phyloP scores from a whole-genome alignment of 148 eudicot genomes.

The Cornus suecica region DNA sequence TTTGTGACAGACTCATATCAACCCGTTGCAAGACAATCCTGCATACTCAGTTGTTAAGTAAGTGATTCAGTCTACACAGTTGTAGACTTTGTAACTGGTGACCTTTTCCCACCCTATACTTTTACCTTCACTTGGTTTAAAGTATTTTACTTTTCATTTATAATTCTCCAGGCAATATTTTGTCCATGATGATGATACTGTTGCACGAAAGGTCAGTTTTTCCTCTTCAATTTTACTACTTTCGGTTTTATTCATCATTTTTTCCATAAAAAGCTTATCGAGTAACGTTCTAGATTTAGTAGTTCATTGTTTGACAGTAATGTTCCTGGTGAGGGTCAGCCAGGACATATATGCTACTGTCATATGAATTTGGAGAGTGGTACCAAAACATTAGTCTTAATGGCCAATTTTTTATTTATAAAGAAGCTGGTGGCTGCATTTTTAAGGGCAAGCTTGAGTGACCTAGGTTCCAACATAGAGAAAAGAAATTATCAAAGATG shows the following conservation, averaged over 20 bases:
- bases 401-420: neutral
- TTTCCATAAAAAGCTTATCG: neutral
- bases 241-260: neutral
- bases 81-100: neutral
- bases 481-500: neutral
- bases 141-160: neutral
- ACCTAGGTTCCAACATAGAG: neutral
- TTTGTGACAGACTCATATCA: slow-evolving; percentile 54
- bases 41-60: slow-evolving; percentile 74
- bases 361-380: neutral
- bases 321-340: slow-evolving; percentile 11
- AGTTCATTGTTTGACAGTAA: slow-evolving; percentile 2
- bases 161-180: slow-evolving; percentile 65
- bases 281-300: neutral
- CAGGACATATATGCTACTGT: neutral
- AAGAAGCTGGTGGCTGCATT: slow-evolving; percentile 11
- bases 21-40: slow-evolving; percentile 80
- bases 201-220: slow-evolving; percentile 60
- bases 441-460: neutral
- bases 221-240: neutral
- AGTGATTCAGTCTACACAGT: slow-evolving; percentile 22
- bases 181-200: slow-evolving; percentile 75
- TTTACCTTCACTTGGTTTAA: neutral
- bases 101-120: neutral
- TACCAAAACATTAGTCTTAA: neutral